Conservation (phyloP, 331 rosid genomes). For the Pyracantha coccinea region DNA sequence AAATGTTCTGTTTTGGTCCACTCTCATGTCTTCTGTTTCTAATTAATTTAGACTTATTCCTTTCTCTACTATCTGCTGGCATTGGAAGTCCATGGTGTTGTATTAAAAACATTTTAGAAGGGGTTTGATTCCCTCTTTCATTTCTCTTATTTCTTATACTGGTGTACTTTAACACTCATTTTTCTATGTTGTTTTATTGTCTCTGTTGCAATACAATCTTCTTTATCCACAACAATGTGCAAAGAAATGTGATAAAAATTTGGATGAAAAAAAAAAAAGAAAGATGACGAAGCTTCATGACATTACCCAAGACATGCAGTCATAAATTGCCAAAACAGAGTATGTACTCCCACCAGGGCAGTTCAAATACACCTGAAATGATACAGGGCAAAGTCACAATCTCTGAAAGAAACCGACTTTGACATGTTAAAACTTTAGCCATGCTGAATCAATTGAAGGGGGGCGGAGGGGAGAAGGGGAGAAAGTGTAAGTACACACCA, state of each 20-base stretch:
- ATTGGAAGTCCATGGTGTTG: too few species aligned
- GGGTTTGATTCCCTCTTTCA: neutral
- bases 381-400: conserved; percentile 4
- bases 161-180: neutral
- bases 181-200: neutral
- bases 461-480: neutral
- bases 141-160: neutral
- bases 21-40: too few species aligned
- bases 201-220: neutral
- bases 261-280: neutral
- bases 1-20: too few species aligned
- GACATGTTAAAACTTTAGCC: neutral
- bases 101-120: too few species aligned
- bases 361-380: conserved; percentile 70
- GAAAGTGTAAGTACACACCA: conserved; percentile 38
- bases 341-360: conserved; percentile 97
- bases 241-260: neutral
- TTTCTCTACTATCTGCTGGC: too few species aligned
- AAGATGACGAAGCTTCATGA: neutral
- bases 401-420: neutral
- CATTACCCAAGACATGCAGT: conserved; percentile 99
- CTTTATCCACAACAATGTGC: neutral
- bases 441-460: neutral
- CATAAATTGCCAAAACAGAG: conserved; percentile 88
- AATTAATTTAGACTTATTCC: too few species aligned